Base-by-base conservation (phyloP, 495 filamentous ascomycete species). In the Astrothelium macrocarpum region DNA sequence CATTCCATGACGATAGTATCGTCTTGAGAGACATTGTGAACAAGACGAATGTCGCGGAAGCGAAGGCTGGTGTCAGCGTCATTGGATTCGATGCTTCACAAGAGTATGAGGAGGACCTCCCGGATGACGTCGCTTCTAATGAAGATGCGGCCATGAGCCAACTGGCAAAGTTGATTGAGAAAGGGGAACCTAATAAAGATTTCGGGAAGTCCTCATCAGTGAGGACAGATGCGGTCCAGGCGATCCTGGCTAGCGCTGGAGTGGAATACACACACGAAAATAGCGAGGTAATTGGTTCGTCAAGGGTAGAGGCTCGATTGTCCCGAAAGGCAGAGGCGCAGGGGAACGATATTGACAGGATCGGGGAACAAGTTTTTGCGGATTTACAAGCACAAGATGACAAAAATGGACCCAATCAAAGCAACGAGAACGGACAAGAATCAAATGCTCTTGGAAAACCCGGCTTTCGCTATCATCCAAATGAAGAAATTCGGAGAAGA, bases 231-330 rank as follows among this genome's bases (percentile, higher is more conserved):
- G 67, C 69, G 68, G 81, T 98, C 32, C 88, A 91, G 65, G 94
- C 90, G 23, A 97, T 98, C 68, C 83, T 98, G 5, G 84, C 91
- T 9, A 80, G 84, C 32, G 92, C 90, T 1, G 94, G 95, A 7
- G 92, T 98, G 16, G 86, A 94, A 73, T 98, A 98, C 73, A 95
- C 90, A 11, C 94, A 98, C 70, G 87, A 96, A 65, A 98, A 98
- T 71, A 91, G 88, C 45, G 94, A 98, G 75, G 92, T 98, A 20
- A 87, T 98, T 58, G 94, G 94, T 36, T 89, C 89, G 0, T 92
- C 88, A 10, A 88, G 85, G 61, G 81, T 96, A 25, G 94, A 98
- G 76, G 86, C 87, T 63, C 81, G 82, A 49, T 82, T 97, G 25
- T 89, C 87, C 61, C 83, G 85, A 14, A 84, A 84, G 34, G 95